A percentile compares a stretch with the other conserved stretches of the same genome.
phyloP scores from a whole-genome alignment of 352 stramenopile species.

The Albugo candida region DNA sequence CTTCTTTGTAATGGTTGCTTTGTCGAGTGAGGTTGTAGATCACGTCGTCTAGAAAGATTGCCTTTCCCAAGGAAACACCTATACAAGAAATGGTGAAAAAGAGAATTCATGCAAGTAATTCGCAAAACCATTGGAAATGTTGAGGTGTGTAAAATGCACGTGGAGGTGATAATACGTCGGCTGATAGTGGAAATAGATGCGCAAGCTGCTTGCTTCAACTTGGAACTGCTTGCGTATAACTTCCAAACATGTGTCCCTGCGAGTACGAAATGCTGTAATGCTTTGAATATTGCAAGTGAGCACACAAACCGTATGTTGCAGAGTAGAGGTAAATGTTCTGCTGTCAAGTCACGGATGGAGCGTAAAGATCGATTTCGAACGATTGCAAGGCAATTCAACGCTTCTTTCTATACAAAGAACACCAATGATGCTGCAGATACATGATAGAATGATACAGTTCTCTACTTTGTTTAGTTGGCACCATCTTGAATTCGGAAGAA shows the following conservation, averaged over 20 bases:
- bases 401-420: slow-evolving; percentile 28
- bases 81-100: not conserved
- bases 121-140: slow-evolving; percentile 41
- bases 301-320: slow-evolving; percentile 41
- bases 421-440: not conserved
- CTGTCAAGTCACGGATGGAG: slow-evolving; percentile 53
- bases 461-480: slow-evolving; percentile 44
- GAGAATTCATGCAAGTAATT: not conserved
- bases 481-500: slow-evolving; percentile 77
- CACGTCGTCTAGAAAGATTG: slow-evolving; percentile 65
- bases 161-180: slow-evolving; percentile 80
- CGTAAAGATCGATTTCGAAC: slow-evolving; percentile 51
- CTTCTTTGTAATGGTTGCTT: slow-evolving; percentile 44
- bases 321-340: slow-evolving; percentile 36
- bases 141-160: slow-evolving; percentile 74
- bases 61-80: slow-evolving; percentile 62
- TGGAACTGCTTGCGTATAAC: slow-evolving; percentile 35
- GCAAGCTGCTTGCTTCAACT: slow-evolving; percentile 27
- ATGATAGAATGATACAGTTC: not conserved
- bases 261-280: not conserved
- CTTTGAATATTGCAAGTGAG: not conserved
- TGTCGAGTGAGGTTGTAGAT: slow-evolving; percentile 59
- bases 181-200: slow-evolving; percentile 78
- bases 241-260: slow-evolving; percentile 34
- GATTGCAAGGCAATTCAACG: slow-evolving; percentile 65